Evolutionary conservation across 2,329 filamentous ascomycete genomes (phyloP), one percentile per base, ranked within the genome.

Genomic region (Fusarium sp.): DNA sequence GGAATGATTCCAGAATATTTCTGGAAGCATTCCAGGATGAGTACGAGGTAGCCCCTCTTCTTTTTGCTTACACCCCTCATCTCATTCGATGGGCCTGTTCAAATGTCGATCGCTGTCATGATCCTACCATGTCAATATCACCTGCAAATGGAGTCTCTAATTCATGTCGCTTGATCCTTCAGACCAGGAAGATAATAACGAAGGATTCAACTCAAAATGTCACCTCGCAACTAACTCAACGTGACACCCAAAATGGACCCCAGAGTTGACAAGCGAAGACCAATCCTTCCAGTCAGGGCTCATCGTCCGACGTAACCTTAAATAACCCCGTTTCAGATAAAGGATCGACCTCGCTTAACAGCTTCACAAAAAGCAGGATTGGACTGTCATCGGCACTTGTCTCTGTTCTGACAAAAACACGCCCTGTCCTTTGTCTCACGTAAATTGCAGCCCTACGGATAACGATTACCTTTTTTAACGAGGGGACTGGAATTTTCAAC

Each of bases 1-100:
- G 72, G 72, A 62, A 75, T 38, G 14, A 57, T 75, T 75, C 73
- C 45, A 64, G 73, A 75, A 75, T 52, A 50, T 52, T 75, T 75
- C 73, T 75, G 49, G 73, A 75, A 75, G 42, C 45, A 57, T 67
- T 45, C 71, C 59, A 30, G 43, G 27, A 29, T 55, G 30, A 40
- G 49, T 68, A 59, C 47, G 49, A 63, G 59, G 55, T 62, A 56
- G 62, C 44, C 34, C 20, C 30, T 15, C 32, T 7, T 18, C 16
- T 18, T 18, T 16, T 14, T 30, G 18, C 32, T 38, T 55, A 51
- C 54, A 15, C 65, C 63, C 50, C 51, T 54, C 46, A 32, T 32
- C 32, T 32, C 43, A 56, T 20, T 32, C 43, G 24, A n/a, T 20
- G 20, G 20, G 18, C 8, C 27, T 20, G 32, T 30, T 50, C 29